Conservation (phyloP, 2,329 filamentous ascomycete genomes). For the Coniochaeta sp. region DNA sequence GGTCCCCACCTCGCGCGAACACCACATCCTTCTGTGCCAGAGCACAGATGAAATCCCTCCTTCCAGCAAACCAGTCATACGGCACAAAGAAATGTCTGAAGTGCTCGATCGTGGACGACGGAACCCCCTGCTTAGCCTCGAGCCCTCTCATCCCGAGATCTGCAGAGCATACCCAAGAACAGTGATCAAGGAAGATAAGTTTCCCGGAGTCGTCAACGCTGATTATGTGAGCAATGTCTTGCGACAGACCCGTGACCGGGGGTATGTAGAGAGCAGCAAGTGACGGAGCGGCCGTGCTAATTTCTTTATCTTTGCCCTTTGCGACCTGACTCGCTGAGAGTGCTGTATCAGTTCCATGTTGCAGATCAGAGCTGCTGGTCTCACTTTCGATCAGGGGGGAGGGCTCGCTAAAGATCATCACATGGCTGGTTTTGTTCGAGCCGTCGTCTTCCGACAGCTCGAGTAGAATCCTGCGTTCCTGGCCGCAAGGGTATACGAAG, state of each 20-base stretch:
- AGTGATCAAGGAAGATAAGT: conserved; percentile 18
- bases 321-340: neutral
- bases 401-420: neutral
- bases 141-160: conserved; percentile 6
- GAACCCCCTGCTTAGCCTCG: neutral
- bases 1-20: conserved; percentile 15
- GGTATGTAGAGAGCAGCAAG: too few species aligned
- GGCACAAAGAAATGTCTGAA: conserved; percentile 16
- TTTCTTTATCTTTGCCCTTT: neutral
- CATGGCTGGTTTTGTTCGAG: neutral
- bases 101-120: conserved; percentile 11
- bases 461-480: neutral
- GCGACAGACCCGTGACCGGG: neutral
- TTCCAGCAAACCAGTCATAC: conserved; percentile 19
- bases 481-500: neutral
- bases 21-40: conserved; percentile 14
- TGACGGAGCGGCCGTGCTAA: too few species aligned
- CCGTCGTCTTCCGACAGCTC: neutral
- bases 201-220: conserved; percentile 9
- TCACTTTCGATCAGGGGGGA: neutral
- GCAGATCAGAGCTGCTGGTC: too few species aligned
- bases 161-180: conserved; percentile 19
- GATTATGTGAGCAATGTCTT: conserved; percentile 12
- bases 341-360: neutral
- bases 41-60: conserved; percentile 11